Evolutionary conservation across 495 filamentous ascomycete genomes (phyloP), one percentile per base, ranked within the genome.

Genomic region (Xylaria telfairii): DNA sequence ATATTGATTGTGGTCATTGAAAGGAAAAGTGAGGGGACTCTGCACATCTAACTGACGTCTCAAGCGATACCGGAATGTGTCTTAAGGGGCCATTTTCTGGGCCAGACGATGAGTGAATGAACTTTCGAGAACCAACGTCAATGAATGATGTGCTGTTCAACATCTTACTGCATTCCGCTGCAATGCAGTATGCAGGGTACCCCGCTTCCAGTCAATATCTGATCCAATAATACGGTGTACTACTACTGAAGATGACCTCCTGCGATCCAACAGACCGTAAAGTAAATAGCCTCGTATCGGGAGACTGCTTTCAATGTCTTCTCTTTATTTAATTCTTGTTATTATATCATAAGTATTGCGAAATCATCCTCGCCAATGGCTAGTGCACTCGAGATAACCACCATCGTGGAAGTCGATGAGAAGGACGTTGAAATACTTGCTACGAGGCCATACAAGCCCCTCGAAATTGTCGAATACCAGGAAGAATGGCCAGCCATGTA

Each of bases 401-500:
- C 54, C 4, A 21, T 61, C 28, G 3, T 68, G 34, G 53, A 60
- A 19, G 17, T 19, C 39, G 44, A 68, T 4, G 30, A 34, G 37
- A 57, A 67, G 3, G 62, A 67, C 42, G 47, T 54, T 10, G 49
- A 73, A 32, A n/a, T 28, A 19, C 54, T 73, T 72, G 77, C 75
- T 66, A 73, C 71, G 69, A 74, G 73, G 71, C 72, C 64, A 70
- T 69, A 63, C 13, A 67, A 67, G 32, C 51, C 49, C 39, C 75
- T 82, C n/a, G 70, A 77, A 54, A 83, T 86, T 49, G 71, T 82
- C 63, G 78, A 83, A 15, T 77, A 80, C n/a, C 76, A 83, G 68
- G 78, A 83, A 57, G 66, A 67, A 64, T 87, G 84, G 84, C 82
- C 80, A 17, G 70, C 76, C 46, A 68, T 64, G 12, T 87, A 82